Conservation (phyloP, 495 filamentous ascomycete genomes). For the Friedmanniomyces endolithicus region DNA sequence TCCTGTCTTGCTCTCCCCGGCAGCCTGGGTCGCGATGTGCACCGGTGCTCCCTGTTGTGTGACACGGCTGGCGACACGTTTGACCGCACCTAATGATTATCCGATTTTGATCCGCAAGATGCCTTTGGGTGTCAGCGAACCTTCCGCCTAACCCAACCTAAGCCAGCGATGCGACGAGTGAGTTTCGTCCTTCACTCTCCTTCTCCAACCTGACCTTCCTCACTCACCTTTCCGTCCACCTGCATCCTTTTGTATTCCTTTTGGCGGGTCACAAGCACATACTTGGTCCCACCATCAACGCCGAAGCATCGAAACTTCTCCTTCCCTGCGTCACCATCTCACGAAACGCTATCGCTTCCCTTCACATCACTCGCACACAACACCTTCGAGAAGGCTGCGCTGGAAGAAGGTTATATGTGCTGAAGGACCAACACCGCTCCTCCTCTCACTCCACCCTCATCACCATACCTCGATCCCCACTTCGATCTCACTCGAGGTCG, state of each 20-base stretch:
- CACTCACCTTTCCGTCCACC: background rate
- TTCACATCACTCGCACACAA: background rate
- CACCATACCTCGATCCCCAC: background rate
- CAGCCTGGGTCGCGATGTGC: background rate
- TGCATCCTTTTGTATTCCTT: conserved; percentile 12
- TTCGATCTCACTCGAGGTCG: background rate
- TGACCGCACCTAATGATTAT: conserved; percentile 15
- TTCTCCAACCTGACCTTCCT: background rate
- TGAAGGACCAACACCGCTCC: background rate
- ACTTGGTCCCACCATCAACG: background rate
- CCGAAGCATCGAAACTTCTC: background rate
- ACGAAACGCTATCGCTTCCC: conserved; percentile 1
- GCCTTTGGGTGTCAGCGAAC: conserved; percentile 7
- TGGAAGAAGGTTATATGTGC: background rate
- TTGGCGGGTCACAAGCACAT: background rate
- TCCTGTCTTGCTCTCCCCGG: background rate
- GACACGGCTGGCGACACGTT: conserved; percentile 4
- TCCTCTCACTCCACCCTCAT: background rate
- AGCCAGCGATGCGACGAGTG: conserved; percentile 2
- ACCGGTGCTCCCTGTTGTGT: background rate
- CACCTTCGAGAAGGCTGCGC: background rate
- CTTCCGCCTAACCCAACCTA: conserved; percentile 5
- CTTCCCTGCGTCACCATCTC: conserved; percentile 6
- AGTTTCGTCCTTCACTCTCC: background rate
- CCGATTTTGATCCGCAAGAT: conserved; percentile 6